Evolutionary conservation across 352 stramenopile species (phyloP), one percentile per base, ranked within the genome.

Genomic region (Phytopythium litorale): DNA sequence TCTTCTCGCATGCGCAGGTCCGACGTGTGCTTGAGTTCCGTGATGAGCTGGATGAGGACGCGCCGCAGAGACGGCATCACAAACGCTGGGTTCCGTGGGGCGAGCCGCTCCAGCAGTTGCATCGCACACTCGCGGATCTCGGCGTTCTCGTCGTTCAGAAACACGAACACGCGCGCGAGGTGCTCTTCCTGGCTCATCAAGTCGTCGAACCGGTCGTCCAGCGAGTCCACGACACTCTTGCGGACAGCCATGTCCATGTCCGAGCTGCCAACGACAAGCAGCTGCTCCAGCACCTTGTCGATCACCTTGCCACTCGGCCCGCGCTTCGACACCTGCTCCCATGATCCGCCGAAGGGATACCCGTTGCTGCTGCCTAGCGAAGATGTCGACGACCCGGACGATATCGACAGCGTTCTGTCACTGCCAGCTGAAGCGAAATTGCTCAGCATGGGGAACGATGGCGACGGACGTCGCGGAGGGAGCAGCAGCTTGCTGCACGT

Each of bases 21-120:
- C 0, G 94, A 81, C 7, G 91, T 92, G 70, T 98, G 98, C 42
- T 96, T 82, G 7, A 99, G 68, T 69, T 99, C 95, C 0, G 97
- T 93, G 45, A 99, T 88, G 6, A 99, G 66, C 71, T 98, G 89
- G 21, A 98, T 86, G 0, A 99, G 77, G 56, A 98, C 89, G 8
- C 93, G 79, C 6, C 98, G 79, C 56, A 99, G 77, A 7, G 91
- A 89, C 11, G 97, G 97, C 56, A 99, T 91, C 32, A 99, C 94
- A 54, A 97, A 92, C 16, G 96, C 96, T 32, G 98, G 97, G 73
- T 99, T 99, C 4, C 92, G 73, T 19, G 82, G 73, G 19, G 97
- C 92, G 12, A 99, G 66, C 1, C 97, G 82, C 33, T 98, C 97
- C 12, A 99, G 72, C 18, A 99, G 73, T 53, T 91, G 74, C 72